Evolutionary conservation across 2,329 filamentous ascomycete species (phyloP).

Genomic region (Plenodomus lindquistii): DNA sequence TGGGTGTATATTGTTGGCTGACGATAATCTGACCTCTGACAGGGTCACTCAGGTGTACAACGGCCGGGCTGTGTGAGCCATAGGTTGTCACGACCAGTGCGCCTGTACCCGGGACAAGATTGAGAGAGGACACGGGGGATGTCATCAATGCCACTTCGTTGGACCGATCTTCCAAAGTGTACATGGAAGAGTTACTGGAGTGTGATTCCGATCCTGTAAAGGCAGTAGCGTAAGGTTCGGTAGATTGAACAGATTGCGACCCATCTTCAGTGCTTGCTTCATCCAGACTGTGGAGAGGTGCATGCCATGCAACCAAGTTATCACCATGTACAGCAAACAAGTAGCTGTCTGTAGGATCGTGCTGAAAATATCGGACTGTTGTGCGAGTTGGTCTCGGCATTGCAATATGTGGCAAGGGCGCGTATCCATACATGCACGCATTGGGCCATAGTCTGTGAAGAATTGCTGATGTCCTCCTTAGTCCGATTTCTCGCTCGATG

Average conservation of each 20-base stretch:
- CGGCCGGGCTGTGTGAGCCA: conserved; percentile 33
- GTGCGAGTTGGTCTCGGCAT: conserved; percentile 7
- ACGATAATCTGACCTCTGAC: conserved; percentile 30
- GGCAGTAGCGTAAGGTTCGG: too few species aligned
- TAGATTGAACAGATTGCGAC: too few species aligned
- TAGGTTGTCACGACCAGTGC: conserved; percentile 35
- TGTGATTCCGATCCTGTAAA: too few species aligned
- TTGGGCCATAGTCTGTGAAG: conserved; percentile 27
- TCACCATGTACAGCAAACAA: conserved; percentile 31
- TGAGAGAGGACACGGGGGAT: conserved; percentile 36
- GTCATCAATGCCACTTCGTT: conserved; percentile 25
- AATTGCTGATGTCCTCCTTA: conserved; percentile 19
- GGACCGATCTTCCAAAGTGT: conserved; percentile 1
- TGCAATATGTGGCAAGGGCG: conserved; percentile 6
- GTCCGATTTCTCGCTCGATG: conserved; percentile 35
- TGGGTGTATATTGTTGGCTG: conserved; percentile 33
- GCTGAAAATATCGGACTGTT: conserved; percentile 31
- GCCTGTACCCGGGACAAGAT: conserved; percentile 31
- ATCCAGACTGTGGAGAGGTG: too few species aligned
- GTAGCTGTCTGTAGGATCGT: conserved; percentile 25
- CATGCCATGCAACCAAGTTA: too few species aligned
- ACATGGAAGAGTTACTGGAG: too few species aligned
- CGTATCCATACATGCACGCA: conserved; percentile 27
- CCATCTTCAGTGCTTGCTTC: too few species aligned
- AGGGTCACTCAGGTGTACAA: conserved; percentile 31